These are phyloP conservation scores for Beta macrorhiza DNA, from an alignment of 179 eudicot genomes.

Conservation along the genomic window DNA sequence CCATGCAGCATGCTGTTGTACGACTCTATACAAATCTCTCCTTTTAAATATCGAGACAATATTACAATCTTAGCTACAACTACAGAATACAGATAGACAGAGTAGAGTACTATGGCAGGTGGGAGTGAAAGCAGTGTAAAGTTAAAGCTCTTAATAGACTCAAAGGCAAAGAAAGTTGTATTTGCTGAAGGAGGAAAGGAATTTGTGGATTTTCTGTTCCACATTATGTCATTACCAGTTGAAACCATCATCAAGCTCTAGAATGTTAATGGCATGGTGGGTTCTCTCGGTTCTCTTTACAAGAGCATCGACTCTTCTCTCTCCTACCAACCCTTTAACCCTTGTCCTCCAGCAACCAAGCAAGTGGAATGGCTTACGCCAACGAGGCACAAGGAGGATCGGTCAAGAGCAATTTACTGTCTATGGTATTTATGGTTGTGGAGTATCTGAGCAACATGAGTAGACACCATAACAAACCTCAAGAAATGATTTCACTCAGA, in stretches of 20 bases:
- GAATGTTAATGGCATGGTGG: constrained; percentile 20
- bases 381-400: too few species aligned
- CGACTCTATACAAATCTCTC: neutral
- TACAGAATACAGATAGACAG: too few species aligned
- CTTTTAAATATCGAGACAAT: neutral
- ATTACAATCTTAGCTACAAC: neutral
- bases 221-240: constrained; percentile 20
- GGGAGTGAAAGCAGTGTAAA: neutral
- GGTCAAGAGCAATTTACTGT: too few species aligned
- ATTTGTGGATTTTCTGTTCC: constrained; percentile 28
- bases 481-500: too few species aligned
- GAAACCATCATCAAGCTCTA: constrained; percentile 1
- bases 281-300: constrained; percentile 27
- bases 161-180: constrained; percentile 12
- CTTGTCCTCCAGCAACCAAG: too few species aligned
- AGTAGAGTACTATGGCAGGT: neutral
- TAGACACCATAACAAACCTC: too few species aligned
- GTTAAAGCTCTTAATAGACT: constrained; percentile 11
- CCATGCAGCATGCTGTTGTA: too few species aligned
- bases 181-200: constrained; percentile 21
- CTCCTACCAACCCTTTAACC: too few species aligned
- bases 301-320: constrained; percentile 25
- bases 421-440: too few species aligned
- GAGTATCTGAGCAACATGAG: too few species aligned
- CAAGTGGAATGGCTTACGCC: too few species aligned